Percentiles rank a stretch among this genome's conserved stretches.
These are phyloP conservation scores for Podochytrium sp. DNA, from an alignment of 192 early-diverging fungal species.

Conservation along the genomic window DNA sequence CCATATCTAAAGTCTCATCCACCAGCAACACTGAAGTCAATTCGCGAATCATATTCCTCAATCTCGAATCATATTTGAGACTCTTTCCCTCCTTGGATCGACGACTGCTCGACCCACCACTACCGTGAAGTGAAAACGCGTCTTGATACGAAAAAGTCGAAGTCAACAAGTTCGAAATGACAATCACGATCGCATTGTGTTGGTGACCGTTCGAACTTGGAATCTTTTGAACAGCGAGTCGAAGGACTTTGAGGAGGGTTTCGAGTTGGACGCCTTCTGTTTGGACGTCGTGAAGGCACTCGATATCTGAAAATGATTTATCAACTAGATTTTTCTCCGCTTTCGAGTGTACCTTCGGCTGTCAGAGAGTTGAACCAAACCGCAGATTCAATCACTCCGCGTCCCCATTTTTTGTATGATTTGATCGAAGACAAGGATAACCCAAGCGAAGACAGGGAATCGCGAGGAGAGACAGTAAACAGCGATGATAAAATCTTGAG, in stretches of 20 bases:
- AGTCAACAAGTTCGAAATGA: conserved; percentile 22
- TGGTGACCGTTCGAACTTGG: neutral
- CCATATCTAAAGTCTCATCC: neutral
- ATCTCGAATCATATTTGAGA: conserved; percentile 17
- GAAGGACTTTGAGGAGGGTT: conserved; percentile 10
- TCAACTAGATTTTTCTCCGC: no score
- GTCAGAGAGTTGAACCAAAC: conserved; percentile 25
- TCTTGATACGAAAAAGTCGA: conserved; percentile 17
- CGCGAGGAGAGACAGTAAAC: neutral
- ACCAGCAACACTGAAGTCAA: neutral
- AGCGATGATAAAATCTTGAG: conserved; percentile 5
- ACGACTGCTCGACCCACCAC: neutral
- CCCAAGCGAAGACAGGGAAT: neutral
- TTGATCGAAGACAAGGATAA: neutral
- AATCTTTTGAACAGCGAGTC: conserved; percentile 20
- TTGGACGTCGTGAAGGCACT: conserved; percentile 11
- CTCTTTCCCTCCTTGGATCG: neutral
- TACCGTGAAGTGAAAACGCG: neutral
- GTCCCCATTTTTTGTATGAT: conserved; percentile 19
- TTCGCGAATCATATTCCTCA: neutral
- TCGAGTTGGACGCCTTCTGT: conserved; percentile 4
- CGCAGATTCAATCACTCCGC: conserved; percentile 16
- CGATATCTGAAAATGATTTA: conserved; percentile 16
- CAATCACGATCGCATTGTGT: conserved; percentile 2
- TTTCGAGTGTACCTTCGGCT: conserved; percentile 8